Percentiles rank a stretch among this genome's conserved stretches.
phyloP scores from a whole-genome alignment of 2,329 filamentous ascomycete genomes.

The Mollisiaceae sp. region DNA sequence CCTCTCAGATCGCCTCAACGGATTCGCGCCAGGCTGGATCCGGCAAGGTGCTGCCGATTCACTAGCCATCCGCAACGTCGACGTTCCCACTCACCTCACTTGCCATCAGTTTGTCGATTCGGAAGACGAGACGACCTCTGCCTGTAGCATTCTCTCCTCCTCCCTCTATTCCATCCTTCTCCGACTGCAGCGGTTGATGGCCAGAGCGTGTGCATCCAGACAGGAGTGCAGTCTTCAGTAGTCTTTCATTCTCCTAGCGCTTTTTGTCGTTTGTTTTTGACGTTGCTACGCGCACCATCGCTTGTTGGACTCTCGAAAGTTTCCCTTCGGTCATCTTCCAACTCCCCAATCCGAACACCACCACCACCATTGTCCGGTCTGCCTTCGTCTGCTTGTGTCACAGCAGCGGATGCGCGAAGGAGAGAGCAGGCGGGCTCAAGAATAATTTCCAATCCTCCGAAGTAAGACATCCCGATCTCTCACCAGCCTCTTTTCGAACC shows the following conservation, averaged over 20 bases:
- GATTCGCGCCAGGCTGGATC: conserved; percentile 4
- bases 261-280: conserved; percentile 35
- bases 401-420: conserved; percentile 25
- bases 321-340: conserved; percentile 21
- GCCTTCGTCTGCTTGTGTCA: conserved; percentile 17
- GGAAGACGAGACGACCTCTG: conserved; percentile 12
- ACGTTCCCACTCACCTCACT: conserved; percentile 4
- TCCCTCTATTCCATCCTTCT: conserved; percentile 18
- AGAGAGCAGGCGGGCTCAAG: conserved; percentile 25
- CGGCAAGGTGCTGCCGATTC: conserved; percentile 16
- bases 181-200: conserved; percentile 35
- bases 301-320: conserved; percentile 26
- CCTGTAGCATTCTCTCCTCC: conserved; percentile 17
- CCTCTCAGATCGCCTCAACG: background rate
- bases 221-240: conserved; percentile 28
- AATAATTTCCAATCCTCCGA: conserved; percentile 33
- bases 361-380: background rate
- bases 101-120: background rate
- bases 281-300: conserved; percentile 32
- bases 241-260: conserved; percentile 37
- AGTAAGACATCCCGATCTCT: conserved; percentile 37
- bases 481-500: conserved; percentile 36
- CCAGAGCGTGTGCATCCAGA: conserved; percentile 32
- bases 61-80: conserved; percentile 15
- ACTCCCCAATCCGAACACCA: conserved; percentile 12